phyloP scores from a whole-genome alignment of 495 filamentous ascomycete species.

The Durotheca rogersii region DNA sequence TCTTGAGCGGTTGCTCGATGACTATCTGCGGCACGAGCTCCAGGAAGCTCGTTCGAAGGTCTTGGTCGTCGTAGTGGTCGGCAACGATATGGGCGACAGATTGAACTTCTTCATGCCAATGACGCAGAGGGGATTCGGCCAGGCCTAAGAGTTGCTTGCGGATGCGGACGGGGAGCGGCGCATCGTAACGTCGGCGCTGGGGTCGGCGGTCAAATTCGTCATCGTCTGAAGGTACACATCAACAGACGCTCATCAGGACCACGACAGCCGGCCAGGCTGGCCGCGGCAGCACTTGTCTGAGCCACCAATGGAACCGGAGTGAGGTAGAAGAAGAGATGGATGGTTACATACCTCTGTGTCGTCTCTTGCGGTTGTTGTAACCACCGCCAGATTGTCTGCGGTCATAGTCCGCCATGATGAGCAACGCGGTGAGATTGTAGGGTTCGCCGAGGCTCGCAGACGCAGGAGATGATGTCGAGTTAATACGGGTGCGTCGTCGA shows the following conservation, averaged over 20 bases:
- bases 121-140: slow-evolving; percentile 80
- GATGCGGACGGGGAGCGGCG: slow-evolving; percentile 71
- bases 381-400: slow-evolving; percentile 57
- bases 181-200: slow-evolving; percentile 77
- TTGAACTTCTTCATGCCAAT: slow-evolving; percentile 76
- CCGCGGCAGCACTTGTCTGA: slow-evolving; percentile 13
- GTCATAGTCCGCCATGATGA: slow-evolving; percentile 72
- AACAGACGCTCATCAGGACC: slow-evolving; percentile 5
- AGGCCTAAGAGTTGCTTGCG: slow-evolving; percentile 79
- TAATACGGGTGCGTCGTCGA: no score
- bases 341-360: slow-evolving; percentile 52
- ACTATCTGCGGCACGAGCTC: slow-evolving; percentile 72
- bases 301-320: slow-evolving; percentile 5
- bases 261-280: slow-evolving; percentile 5
- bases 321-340: no score
- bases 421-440: no score
- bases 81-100: slow-evolving; percentile 73
- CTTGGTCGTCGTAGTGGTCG: slow-evolving; percentile 76
- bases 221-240: slow-evolving; percentile 56
- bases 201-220: slow-evolving; percentile 71
- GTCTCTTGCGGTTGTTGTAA: slow-evolving; percentile 64
- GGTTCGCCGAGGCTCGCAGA: no score
- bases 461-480: no score
- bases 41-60: slow-evolving; percentile 66
- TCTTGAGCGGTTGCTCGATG: slow-evolving; percentile 93